A percentile compares a stretch with the other conserved stretches of the same genome.
Conservation (phyloP, 176 grass and related monocot genomes). For the Carex myosuroides region DNA sequence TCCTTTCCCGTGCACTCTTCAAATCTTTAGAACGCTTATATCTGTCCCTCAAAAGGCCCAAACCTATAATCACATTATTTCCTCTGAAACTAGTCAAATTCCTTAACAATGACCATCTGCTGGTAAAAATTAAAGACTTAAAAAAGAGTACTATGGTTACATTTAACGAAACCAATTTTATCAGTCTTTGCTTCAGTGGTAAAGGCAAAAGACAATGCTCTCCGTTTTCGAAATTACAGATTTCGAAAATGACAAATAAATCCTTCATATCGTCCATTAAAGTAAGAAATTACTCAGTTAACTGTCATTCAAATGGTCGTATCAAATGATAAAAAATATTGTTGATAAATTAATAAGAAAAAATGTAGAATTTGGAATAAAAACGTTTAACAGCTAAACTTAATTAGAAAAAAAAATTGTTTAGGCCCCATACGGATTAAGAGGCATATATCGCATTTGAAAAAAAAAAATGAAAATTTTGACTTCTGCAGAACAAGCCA, state of each 20-base stretch:
- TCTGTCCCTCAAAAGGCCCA: too few species aligned
- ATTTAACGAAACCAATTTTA: too few species aligned
- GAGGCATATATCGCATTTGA: neutral
- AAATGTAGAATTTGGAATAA: neutral
- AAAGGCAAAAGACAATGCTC: too few species aligned
- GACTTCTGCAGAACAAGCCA: neutral
- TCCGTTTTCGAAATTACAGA: too few species aligned
- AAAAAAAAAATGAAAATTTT: neutral
- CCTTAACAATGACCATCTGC: neutral
- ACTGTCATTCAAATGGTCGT: neutral
- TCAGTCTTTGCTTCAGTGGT: too few species aligned
- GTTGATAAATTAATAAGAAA: neutral
- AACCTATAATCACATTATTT: too few species aligned
- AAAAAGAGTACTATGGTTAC: too few species aligned
- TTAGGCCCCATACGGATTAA: neutral
- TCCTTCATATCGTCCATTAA: neutral
- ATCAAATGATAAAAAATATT: neutral
- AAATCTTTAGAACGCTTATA: too few species aligned
- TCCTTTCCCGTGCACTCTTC: too few species aligned
- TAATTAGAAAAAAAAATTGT: neutral
- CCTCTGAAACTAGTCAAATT: too few species aligned
- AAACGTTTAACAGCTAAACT: neutral
- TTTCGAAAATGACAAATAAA: too few species aligned
- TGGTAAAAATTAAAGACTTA: too few species aligned
- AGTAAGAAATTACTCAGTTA: neutral